phyloP scores from a whole-genome alignment of 202 grass and related monocot species.

The Panicum hallii region DNA sequence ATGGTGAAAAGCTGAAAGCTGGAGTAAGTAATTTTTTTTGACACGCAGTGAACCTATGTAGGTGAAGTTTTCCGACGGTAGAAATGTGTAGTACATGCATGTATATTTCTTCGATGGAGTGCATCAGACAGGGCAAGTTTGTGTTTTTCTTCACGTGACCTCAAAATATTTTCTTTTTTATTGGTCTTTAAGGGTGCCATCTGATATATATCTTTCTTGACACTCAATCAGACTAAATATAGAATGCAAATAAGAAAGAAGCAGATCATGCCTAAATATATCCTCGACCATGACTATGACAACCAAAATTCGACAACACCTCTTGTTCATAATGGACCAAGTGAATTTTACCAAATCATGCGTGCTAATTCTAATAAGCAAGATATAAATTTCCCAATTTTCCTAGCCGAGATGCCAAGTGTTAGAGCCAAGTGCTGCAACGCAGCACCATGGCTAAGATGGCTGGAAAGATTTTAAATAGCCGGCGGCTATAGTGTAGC shows the following conservation, averaged over 20 bases:
- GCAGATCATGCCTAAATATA: too few relatives aligned
- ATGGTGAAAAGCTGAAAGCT: not conserved
- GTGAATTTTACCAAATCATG: too few relatives aligned
- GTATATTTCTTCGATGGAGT: not conserved
- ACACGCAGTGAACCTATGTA: not conserved
- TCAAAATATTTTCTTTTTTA: not conserved
- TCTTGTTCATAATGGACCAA: too few relatives aligned
- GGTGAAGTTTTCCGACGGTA: not conserved
- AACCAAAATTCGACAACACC: too few relatives aligned
- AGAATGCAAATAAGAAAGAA: not conserved
- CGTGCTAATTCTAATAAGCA: too few relatives aligned
- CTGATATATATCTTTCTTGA: not conserved
- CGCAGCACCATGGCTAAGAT: too few relatives aligned
- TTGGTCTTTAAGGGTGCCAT: not conserved
- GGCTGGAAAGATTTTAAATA: too few relatives aligned
- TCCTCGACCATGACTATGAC: too few relatives aligned
- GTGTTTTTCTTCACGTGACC: not conserved
- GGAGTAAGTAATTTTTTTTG: not conserved
- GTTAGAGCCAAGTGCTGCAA: too few relatives aligned
- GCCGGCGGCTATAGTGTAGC: too few relatives aligned
- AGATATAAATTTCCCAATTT: too few relatives aligned
- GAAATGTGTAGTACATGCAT: not conserved
- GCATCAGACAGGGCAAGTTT: not conserved
- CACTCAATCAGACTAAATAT: not conserved
- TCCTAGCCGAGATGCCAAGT: too few relatives aligned